Percentiles rank a stretch among this genome's conserved stretches.
Evolutionary conservation across 108 stramenopile genomes (phyloP).

Genomic region (Asterionellopsis glacialis): DNA sequence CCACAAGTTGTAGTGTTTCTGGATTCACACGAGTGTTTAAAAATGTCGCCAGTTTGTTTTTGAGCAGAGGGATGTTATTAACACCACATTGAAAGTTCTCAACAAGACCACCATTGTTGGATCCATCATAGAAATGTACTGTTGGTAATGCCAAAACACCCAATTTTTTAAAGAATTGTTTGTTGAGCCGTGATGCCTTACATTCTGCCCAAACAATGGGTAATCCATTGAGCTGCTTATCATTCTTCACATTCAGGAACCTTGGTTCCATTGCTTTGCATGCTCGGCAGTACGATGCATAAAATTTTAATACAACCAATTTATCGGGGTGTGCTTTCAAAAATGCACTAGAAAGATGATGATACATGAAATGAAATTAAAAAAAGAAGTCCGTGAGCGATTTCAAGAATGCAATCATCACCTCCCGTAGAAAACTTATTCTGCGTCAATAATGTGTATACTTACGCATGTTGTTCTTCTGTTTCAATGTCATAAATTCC

Average conservation of each 20-base stretch:
- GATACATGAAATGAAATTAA: no score
- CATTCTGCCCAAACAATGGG: constrained; percentile 64
- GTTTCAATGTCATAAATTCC: no score
- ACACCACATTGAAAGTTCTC: constrained; percentile 77
- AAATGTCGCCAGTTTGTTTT: constrained; percentile 53
- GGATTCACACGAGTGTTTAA: constrained; percentile 54
- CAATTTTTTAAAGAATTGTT: constrained; percentile 47
- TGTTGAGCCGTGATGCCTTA: constrained; percentile 33
- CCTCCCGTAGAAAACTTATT: no score
- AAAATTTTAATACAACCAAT: constrained; percentile 66
- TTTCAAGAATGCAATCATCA: no score
- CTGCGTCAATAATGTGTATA: no score
- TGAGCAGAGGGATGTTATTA: constrained; percentile 54
- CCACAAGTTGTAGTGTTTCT: constrained; percentile 30
- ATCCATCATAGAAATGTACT: constrained; percentile 62
- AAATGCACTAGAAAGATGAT: constrained; percentile 14
- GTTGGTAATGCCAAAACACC: constrained; percentile 58
- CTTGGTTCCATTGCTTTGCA: constrained; percentile 71
- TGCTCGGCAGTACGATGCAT: constrained; percentile 61
- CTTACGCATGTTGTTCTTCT: no score
- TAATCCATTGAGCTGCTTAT: constrained; percentile 25
- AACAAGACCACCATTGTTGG: constrained; percentile 25
- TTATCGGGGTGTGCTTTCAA: constrained; percentile 49
- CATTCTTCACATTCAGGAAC: constrained; percentile 44
- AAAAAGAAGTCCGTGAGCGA: no score